These are phyloP conservation scores for Fraxinus velutina DNA, from an alignment of 305 asterid genomes.

Conservation along the genomic window DNA sequence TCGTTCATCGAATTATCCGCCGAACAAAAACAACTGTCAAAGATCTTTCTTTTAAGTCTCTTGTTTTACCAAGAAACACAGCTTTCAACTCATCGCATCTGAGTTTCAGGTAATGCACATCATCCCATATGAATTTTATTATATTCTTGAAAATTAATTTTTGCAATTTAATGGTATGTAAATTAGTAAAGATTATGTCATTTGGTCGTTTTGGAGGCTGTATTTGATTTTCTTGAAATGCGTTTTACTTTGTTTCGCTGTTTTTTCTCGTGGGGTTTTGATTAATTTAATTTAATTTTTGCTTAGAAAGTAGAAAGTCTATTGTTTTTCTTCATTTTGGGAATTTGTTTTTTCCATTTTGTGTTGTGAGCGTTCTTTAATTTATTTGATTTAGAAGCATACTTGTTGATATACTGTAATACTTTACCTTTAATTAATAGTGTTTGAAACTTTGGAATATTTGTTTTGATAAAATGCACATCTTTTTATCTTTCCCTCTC, in stretches of 20 bases:
- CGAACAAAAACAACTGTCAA: constrained; percentile 13
- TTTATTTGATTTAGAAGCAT: constrained; percentile 8
- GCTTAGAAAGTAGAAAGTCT: background rate
- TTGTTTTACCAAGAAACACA: background rate
- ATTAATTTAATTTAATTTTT: background rate
- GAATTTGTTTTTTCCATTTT: constrained; percentile 8
- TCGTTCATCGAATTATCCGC: constrained; percentile 35
- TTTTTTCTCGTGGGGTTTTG: background rate
- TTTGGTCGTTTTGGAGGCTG: background rate
- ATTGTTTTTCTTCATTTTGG: constrained; percentile 1
- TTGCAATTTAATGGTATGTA: background rate
- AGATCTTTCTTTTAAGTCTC: constrained; percentile 4
- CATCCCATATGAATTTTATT: constrained; percentile 18
- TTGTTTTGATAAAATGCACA: background rate
- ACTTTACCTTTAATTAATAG: background rate
- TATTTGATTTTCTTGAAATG: constrained; percentile 16
- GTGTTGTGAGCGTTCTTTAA: background rate
- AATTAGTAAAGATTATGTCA: constrained; percentile 20
- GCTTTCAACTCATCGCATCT: constrained; percentile 4
- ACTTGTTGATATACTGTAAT: constrained; percentile 2
- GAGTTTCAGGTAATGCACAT: constrained; percentile 26
- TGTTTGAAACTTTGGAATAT: background rate
- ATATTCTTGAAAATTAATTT: background rate
- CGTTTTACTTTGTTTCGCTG: constrained; percentile 16
- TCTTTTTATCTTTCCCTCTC: background rate